Conservation (phyloP, 176 grass and related monocot species). For the Microstegium vimineum region DNA sequence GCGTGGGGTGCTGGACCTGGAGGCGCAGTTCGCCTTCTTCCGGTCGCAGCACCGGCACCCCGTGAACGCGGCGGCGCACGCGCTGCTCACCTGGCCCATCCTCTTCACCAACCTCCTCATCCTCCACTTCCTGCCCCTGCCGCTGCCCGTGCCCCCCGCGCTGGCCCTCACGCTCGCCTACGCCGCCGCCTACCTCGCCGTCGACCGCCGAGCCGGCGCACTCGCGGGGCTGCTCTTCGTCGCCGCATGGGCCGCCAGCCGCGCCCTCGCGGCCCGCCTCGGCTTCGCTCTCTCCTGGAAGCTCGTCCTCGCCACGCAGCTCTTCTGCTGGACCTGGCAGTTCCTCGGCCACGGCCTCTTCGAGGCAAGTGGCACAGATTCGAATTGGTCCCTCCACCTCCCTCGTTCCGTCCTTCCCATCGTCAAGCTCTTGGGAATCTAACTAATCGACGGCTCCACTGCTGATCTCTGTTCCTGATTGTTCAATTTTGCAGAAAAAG, state of each 20-base stretch:
- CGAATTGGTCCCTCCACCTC: background rate
- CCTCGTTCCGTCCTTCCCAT: background rate
- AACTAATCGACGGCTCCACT: background rate
- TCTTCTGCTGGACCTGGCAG: slow-evolving; percentile 66
- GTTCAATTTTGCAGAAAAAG: slow-evolving; percentile 41
- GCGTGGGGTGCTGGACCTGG: slow-evolving; percentile 69
- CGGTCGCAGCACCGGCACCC: slow-evolving; percentile 70
- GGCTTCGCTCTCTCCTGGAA: slow-evolving; percentile 56
- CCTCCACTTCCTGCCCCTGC: slow-evolving; percentile 41
- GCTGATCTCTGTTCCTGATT: background rate
- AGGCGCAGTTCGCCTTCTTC: slow-evolving; percentile 90
- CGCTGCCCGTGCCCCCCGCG: slow-evolving; percentile 24
- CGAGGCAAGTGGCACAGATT: slow-evolving; percentile 43
- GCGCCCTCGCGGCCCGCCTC: slow-evolving; percentile 52
- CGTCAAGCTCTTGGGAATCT: background rate
- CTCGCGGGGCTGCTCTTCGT: slow-evolving; percentile 61
- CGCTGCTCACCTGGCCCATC: slow-evolving; percentile 58
- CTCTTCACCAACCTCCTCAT: slow-evolving; percentile 65
- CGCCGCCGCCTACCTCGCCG: slow-evolving; percentile 53
- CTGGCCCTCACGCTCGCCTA: slow-evolving; percentile 57
- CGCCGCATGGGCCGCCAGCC: slow-evolving; percentile 56
- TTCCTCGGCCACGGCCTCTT: slow-evolving; percentile 77
- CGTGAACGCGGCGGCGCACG: slow-evolving; percentile 67
- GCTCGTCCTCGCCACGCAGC: slow-evolving; percentile 51
- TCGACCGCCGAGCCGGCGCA: slow-evolving; percentile 60